phyloP scores from a whole-genome alignment of 495 filamentous ascomycete genomes.

The Aspergillus egyptiacus region DNA sequence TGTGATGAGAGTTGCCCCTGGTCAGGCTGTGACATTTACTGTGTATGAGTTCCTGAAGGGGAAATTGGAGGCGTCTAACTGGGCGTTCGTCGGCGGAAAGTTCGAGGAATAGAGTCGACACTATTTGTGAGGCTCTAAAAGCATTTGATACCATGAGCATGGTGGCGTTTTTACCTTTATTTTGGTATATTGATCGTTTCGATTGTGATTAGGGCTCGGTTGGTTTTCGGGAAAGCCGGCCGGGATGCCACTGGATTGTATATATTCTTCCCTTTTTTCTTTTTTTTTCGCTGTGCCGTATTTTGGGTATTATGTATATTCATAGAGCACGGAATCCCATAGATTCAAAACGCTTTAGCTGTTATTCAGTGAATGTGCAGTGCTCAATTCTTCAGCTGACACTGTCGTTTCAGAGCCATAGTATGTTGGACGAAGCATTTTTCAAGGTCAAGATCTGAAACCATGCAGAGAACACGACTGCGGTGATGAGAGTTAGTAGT shows the following conservation, averaged over 20 bases:
- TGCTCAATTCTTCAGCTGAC: too few species aligned
- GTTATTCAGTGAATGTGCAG: not conserved
- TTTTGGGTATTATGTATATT: constrained; percentile 11
- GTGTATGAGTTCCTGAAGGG: constrained; percentile 91
- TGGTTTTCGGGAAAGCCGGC: constrained; percentile 5
- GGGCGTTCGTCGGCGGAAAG: constrained; percentile 55
- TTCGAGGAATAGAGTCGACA: constrained; percentile 62
- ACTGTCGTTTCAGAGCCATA: too few species aligned
- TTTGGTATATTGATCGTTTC: constrained; percentile 14
- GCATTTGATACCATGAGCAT: constrained; percentile 28
- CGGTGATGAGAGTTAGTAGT: too few species aligned
- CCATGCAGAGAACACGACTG: not conserved
- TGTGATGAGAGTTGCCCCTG: constrained; percentile 95
- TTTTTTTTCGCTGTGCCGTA: constrained; percentile 3
- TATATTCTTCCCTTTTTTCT: constrained; percentile 14
- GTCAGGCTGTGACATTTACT: constrained; percentile 96
- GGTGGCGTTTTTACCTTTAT: constrained; percentile 24
- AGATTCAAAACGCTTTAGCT: not conserved
- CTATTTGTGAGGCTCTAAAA: constrained; percentile 4
- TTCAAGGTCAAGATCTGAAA: not conserved
- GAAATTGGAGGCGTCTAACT: constrained; percentile 67
- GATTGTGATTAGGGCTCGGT: constrained; percentile 2
- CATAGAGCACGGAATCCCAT: constrained; percentile 3
- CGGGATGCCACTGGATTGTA: constrained; percentile 13
- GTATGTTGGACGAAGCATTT: too few species aligned